These are phyloP conservation scores for carrot (Daucus carota) DNA, from an alignment of 129 eudicot species.

Conservation along the genomic window DNA sequence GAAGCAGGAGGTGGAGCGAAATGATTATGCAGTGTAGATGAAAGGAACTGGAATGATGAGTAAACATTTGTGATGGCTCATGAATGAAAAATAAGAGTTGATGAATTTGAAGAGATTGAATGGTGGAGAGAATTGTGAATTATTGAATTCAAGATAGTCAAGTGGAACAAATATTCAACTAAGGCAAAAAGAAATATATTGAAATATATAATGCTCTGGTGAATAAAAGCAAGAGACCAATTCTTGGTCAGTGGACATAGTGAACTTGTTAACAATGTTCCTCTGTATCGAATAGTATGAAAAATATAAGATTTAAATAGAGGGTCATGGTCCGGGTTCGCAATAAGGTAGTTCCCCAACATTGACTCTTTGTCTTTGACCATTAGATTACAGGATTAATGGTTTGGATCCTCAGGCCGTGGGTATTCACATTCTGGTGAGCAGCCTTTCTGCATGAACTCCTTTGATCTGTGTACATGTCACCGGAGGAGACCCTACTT, in stretches of 20 bases:
- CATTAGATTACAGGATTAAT: background rate
- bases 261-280: background rate
- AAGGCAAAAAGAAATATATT: background rate
- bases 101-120: background rate
- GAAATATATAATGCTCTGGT: background rate
- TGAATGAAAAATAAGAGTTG: background rate
- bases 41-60: background rate
- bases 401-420: background rate
- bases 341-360: background rate
- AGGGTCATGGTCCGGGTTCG: background rate
- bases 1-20: background rate
- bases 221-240: background rate
- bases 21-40: background rate
- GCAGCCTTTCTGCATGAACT: background rate
- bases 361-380: background rate
- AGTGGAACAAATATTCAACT: background rate
- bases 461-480: background rate
- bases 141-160: background rate
- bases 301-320: background rate
- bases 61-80: conserved; percentile 2
- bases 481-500: background rate
- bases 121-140: background rate
- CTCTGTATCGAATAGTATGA: background rate
- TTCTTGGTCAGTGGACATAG: conserved; percentile 7
- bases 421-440: background rate